Conservation (phyloP, 139 green algal species). For the Edaphochlamys debaryana region DNA sequence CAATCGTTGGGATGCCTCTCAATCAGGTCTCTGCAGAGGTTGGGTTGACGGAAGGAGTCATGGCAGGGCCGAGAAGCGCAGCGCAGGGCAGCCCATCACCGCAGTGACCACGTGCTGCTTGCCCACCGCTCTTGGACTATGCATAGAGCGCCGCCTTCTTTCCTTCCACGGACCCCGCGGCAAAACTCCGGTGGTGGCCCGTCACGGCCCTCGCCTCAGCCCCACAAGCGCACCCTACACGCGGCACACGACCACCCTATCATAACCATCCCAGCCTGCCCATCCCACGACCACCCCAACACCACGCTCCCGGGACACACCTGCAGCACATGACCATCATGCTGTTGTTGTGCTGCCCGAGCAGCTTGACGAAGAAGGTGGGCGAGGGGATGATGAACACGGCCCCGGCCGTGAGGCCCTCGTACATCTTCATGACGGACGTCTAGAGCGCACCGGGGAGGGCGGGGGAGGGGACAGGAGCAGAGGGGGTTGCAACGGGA, state of each 20-base stretch:
- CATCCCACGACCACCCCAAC: too few species aligned
- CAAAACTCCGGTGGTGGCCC: neutral
- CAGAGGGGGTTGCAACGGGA: too few species aligned
- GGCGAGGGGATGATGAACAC: constrained; percentile 21
- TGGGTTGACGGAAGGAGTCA: neutral
- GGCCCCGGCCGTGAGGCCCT: constrained; percentile 15
- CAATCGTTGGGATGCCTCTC: neutral
- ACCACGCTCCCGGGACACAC: too few species aligned
- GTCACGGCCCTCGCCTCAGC: neutral
- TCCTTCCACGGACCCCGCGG: too few species aligned
- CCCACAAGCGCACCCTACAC: too few species aligned
- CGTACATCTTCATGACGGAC: constrained; percentile 37
- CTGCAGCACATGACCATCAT: constrained; percentile 32
- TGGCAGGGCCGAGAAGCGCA: neutral
- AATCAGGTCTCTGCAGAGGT: neutral
- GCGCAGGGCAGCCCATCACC: too few species aligned
- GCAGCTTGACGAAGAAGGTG: constrained; percentile 4
- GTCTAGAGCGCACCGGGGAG: too few species aligned
- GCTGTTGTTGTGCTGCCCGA: neutral
- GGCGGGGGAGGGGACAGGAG: neutral
- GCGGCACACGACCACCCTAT: too few species aligned
- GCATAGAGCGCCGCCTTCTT: too few species aligned
- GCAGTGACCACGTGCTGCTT: too few species aligned
- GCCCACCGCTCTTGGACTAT: too few species aligned
- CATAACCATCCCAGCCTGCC: too few species aligned